Evolutionary conservation across 1,139 yeast species (phyloP).

Genomic region (Wickerhamomyces sp.): DNA sequence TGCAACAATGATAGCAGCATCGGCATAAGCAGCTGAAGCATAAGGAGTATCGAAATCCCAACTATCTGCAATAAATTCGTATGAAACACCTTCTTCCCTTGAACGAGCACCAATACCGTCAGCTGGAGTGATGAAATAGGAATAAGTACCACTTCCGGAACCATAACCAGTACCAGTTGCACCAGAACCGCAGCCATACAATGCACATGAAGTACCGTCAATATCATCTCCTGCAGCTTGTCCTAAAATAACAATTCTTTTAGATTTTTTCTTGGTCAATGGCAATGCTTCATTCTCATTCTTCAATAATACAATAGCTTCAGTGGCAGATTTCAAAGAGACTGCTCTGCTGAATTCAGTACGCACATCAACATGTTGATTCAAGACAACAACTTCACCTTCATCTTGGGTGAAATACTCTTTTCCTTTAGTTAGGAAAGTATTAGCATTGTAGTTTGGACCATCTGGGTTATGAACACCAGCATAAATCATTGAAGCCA

Average conservation of each 20-base stretch:
- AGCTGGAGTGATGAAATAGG: conserved; percentile 47
- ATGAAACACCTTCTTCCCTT: conserved; percentile 34
- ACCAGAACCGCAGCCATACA: conserved; percentile 41
- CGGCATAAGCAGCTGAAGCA: conserved; percentile 40
- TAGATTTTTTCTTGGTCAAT: conserved; percentile 31
- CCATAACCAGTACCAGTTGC: conserved; percentile 45
- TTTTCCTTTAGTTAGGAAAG: conserved; percentile 45
- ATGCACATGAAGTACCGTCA: conserved; percentile 39
- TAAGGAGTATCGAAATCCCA: conserved; percentile 38
- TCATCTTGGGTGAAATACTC: conserved; percentile 36
- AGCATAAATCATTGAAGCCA: conserved; percentile 49
- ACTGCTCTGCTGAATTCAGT: conserved; percentile 35
- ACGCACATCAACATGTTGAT: conserved; percentile 39
- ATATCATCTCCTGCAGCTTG: conserved; percentile 42
- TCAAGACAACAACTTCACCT: conserved; percentile 46
- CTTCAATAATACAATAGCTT: conserved; percentile 45
- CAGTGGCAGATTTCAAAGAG: conserved; percentile 45
- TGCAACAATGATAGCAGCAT: conserved; percentile 46
- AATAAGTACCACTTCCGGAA: conserved; percentile 44
- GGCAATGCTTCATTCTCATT: conserved; percentile 41
- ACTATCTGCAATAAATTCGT: conserved; percentile 34
- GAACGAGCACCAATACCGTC: conserved; percentile 41
- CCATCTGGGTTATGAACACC: conserved; percentile 29
- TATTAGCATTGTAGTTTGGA: conserved; percentile 54
- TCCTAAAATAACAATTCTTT: conserved; percentile 39